These are phyloP conservation scores for Nematocida homosporus DNA, from an alignment of 371 early-diverging fungal genomes.

Conservation along the genomic window DNA sequence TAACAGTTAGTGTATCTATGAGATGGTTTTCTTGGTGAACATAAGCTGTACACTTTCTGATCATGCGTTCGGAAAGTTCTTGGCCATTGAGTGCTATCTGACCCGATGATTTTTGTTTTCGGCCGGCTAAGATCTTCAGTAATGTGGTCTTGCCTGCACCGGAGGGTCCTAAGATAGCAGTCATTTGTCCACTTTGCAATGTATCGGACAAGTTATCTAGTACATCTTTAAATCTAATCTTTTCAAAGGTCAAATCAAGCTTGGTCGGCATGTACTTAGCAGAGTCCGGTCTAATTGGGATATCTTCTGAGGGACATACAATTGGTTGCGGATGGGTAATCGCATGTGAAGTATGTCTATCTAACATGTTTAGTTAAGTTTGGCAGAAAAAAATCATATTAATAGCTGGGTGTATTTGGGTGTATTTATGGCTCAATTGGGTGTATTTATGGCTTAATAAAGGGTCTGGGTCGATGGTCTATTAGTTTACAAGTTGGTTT, in stretches of 20 bases:
- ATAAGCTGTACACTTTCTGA: conserved; percentile 68
- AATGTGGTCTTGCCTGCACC: conserved; percentile 83
- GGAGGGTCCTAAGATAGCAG: conserved; percentile 67
- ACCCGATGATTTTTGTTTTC: conserved; percentile 72
- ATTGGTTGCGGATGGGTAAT: neutral
- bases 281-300: neutral
- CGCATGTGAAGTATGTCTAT: neutral
- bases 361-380: neutral
- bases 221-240: conserved; percentile 34
- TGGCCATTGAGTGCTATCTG: conserved; percentile 77
- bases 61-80: conserved; percentile 63
- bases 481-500: no score
- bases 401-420: neutral
- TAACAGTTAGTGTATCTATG: conserved; percentile 65
- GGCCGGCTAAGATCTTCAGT: conserved; percentile 77
- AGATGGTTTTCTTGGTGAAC: conserved; percentile 70
- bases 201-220: conserved; percentile 24
- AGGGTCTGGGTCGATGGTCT: no score
- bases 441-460: no score
- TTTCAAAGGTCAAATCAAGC: conserved; percentile 33
- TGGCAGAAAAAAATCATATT: neutral
- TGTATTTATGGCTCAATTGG: no score
- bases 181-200: conserved; percentile 66
- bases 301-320: neutral
- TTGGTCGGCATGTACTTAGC: neutral